Evolutionary conservation across 352 stramenopile genomes (phyloP).

Genomic region (Phytophthora lateralis): DNA sequence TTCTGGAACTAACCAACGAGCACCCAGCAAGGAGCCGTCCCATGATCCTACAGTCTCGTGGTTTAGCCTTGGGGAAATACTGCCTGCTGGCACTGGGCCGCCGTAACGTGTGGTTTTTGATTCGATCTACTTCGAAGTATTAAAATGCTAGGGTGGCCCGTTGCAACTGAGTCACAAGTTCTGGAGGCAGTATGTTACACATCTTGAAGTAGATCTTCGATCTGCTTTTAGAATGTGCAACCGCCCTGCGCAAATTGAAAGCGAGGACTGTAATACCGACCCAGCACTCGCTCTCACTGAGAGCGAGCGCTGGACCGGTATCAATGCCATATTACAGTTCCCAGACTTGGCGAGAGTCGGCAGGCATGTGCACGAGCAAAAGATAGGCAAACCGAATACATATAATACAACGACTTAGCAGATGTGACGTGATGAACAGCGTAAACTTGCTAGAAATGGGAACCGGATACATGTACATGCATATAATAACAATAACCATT

Average conservation of each 20-base stretch:
- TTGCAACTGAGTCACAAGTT: slow-evolving; percentile 13
- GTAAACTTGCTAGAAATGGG: neutral
- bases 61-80: too few species aligned
- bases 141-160: neutral
- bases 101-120: too few species aligned
- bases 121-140: too few species aligned
- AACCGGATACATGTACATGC: neutral
- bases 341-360: too few species aligned
- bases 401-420: neutral
- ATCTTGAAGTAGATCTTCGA: slow-evolving; percentile 16
- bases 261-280: slow-evolving; percentile 1
- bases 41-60: too few species aligned
- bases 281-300: neutral
- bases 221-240: slow-evolving; percentile 12
- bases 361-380: neutral
- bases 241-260: slow-evolving; percentile 4
- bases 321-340: too few species aligned
- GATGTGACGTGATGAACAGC: neutral
- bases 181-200: slow-evolving; percentile 7
- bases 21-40: too few species aligned
- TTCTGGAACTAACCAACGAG: too few species aligned
- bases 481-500: too few species aligned
- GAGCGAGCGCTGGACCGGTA: neutral
- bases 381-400: neutral
- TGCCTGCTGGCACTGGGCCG: too few species aligned